A percentile compares a stretch with the other conserved stretches of the same genome.
Evolutionary conservation across 2,329 filamentous ascomycete genomes (phyloP).

Genomic region (Arthrobotrys megalospora): DNA sequence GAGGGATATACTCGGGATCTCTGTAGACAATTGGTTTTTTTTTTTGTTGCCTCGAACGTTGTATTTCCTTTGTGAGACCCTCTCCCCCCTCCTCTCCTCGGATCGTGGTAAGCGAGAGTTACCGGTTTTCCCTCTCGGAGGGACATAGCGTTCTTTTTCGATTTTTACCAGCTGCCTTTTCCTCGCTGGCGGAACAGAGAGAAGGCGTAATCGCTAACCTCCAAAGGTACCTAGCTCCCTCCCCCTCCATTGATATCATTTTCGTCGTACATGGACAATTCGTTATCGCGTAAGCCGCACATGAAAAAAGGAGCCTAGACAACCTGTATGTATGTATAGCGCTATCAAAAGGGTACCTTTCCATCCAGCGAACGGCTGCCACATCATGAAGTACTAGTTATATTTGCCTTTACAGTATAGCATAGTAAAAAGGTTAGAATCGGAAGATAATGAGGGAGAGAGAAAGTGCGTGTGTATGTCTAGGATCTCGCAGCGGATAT

Average conservation of each 20-base stretch:
- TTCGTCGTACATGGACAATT: no score
- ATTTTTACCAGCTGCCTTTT: no score
- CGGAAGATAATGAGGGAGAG: background rate
- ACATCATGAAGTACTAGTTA: constrained; percentile 30
- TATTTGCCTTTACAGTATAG: background rate
- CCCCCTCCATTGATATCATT: no score
- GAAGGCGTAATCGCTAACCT: background rate
- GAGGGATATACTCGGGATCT: background rate
- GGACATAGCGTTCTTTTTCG: background rate
- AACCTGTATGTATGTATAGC: no score
- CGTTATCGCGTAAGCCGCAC: background rate
- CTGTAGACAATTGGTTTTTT: background rate
- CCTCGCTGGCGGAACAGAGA: background rate
- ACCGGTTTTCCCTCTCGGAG: background rate
- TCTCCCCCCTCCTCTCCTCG: background rate
- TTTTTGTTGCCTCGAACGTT: constrained; percentile 13
- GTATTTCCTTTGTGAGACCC: constrained; percentile 5
- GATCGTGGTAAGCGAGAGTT: constrained; percentile 15
- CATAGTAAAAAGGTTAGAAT: background rate
- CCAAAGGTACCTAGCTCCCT: background rate
- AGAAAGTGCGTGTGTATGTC: background rate
- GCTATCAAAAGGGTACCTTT: background rate
- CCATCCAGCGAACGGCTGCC: constrained; percentile 34
- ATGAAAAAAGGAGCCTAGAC: background rate
- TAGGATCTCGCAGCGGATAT: background rate